Percentiles rank a stretch among this genome's conserved stretches.
These are phyloP conservation scores for Magnaporthiopsis incrustans DNA, from an alignment of 2,329 filamentous ascomycete genomes.

Conservation along the genomic window DNA sequence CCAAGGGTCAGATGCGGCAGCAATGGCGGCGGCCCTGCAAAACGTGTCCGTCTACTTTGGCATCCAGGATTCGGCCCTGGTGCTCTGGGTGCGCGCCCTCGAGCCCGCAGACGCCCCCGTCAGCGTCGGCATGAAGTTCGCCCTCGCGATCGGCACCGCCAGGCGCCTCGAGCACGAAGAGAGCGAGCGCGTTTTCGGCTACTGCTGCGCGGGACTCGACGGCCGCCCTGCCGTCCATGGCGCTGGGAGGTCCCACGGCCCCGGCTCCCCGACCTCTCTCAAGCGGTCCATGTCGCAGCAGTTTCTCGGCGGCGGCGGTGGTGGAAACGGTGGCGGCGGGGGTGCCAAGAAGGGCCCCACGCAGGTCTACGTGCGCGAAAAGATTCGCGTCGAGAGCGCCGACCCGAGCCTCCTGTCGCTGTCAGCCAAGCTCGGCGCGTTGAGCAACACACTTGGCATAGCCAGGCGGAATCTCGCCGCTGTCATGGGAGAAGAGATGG, in stretches of 20 bases:
- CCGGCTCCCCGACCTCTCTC: neutral
- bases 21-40: neutral
- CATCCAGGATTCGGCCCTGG: slow-evolving; percentile 61
- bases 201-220: slow-evolving; percentile 24
- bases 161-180: slow-evolving; percentile 69
- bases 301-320: neutral
- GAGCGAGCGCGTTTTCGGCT: slow-evolving; percentile 67
- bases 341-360: slow-evolving; percentile 1
- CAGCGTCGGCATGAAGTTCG: slow-evolving; percentile 58
- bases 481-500: slow-evolving; percentile 60
- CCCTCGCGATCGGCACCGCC: slow-evolving; percentile 58
- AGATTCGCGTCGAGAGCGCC: slow-evolving; percentile 79
- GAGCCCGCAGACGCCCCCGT: slow-evolving; percentile 57
- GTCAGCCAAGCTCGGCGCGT: slow-evolving; percentile 71
- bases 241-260: neutral
- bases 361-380: slow-evolving; percentile 81
- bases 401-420: slow-evolving; percentile 81
- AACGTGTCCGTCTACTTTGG: slow-evolving; percentile 64
- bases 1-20: slow-evolving; percentile 19
- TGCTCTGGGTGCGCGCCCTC: slow-evolving; percentile 62
- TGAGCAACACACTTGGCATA: slow-evolving; percentile 64
- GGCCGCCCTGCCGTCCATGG: slow-evolving; percentile 7
- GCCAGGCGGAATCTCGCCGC: slow-evolving; percentile 65
- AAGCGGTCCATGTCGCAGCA: neutral
- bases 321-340: neutral